Evolutionary conservation across 176 grass and related monocot genomes (phyloP).

Genomic region (barley (Hordeum vulgare)): DNA sequence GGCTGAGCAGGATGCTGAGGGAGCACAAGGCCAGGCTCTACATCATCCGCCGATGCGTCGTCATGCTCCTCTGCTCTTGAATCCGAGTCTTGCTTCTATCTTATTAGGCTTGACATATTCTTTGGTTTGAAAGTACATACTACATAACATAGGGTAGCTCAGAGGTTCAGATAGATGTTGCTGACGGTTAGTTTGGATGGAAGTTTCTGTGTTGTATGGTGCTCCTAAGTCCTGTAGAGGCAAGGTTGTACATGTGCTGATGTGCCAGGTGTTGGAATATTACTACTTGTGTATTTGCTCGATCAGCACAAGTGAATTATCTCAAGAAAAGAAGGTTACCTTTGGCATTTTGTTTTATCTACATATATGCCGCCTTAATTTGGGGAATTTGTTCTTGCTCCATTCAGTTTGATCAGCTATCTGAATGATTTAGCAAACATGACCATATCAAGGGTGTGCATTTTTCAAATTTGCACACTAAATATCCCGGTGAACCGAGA

Average conservation of each 20-base stretch:
- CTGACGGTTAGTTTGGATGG: not conserved
- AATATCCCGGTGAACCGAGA: not conserved
- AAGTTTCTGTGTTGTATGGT: not conserved
- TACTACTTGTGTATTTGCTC: not conserved
- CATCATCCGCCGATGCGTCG: constrained; percentile 52
- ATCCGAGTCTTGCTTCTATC: not conserved
- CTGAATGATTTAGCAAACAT: not conserved
- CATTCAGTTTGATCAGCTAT: not conserved
- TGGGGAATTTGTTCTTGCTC: not conserved
- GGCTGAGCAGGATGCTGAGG: constrained; percentile 46
- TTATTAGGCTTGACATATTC: constrained; percentile 22
- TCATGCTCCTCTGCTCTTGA: constrained; percentile 53
- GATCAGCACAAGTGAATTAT: not conserved
- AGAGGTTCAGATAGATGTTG: constrained; percentile 3
- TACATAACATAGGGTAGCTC: constrained; percentile 18
- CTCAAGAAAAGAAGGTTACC: not conserved
- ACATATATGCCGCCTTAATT: not conserved
- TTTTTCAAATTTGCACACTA: not conserved
- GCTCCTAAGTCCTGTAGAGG: constrained; percentile 36
- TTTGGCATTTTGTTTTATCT: not conserved
- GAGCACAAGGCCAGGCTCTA: constrained; percentile 57
- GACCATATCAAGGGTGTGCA: not conserved
- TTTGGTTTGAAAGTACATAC: not conserved
- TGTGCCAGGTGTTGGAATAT: not conserved
- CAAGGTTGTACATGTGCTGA: constrained; percentile 16